Percentiles rank a stretch among this genome's conserved stretches.
These are phyloP conservation scores for Myxozyma udenii DNA, from an alignment of 805 yeast genomes.

Conservation along the genomic window DNA sequence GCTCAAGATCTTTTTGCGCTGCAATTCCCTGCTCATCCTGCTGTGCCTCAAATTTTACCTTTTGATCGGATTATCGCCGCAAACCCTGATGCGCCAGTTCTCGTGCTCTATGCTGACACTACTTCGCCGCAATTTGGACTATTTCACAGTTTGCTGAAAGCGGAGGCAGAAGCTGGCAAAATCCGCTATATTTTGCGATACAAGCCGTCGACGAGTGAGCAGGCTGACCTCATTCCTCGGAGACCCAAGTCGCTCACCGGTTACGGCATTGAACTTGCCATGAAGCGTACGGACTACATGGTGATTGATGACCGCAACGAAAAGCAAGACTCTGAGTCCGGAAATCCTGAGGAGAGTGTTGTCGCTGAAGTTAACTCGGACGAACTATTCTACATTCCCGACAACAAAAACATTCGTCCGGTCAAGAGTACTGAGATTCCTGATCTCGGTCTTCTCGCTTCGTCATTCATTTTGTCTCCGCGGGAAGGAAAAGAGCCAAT, in stretches of 20 bases:
- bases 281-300: conserved; percentile 65
- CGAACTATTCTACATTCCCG: conserved; percentile 32
- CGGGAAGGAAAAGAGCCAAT: conserved; percentile 36
- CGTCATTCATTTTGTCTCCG: conserved; percentile 38
- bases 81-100: conserved; percentile 46
- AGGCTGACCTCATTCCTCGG: conserved; percentile 36
- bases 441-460: conserved; percentile 36
- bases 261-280: conserved; percentile 62
- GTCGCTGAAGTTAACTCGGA: conserved; percentile 14
- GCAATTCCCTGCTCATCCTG: conserved; percentile 44
- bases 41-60: conserved; percentile 35
- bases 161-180: conserved; percentile 61
- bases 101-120: conserved; percentile 67
- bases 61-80: conserved; percentile 67
- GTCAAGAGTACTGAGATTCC: conserved; percentile 32
- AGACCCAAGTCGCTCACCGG: conserved; percentile 41
- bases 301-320: conserved; percentile 56
- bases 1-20: conserved; percentile 77
- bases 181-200: conserved; percentile 75
- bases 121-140: conserved; percentile 48
- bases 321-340: conserved; percentile 1
- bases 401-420: conserved; percentile 28
- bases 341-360: neutral
- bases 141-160: conserved; percentile 58
- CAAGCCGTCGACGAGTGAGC: conserved; percentile 42